These are phyloP conservation scores for Xylaria curta DNA, from an alignment of 495 filamentous ascomycete genomes.

Conservation along the genomic window DNA sequence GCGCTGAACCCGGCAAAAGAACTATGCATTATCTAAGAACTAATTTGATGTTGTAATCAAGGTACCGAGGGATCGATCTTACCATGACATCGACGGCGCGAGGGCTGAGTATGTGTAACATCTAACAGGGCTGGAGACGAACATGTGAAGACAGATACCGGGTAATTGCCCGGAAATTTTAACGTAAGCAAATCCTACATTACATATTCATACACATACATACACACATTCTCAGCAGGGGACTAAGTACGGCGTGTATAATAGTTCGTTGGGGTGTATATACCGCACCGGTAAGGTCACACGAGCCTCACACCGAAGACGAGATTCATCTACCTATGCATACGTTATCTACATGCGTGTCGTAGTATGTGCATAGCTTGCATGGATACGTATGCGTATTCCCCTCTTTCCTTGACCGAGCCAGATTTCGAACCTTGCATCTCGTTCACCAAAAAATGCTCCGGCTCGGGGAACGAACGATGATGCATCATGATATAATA, in stretches of 20 bases:
- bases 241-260: neutral
- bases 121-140: neutral
- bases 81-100: neutral
- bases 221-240: neutral
- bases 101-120: conserved; percentile 16
- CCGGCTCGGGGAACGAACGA: neutral
- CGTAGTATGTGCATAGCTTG: neutral
- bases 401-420: conserved; percentile 6
- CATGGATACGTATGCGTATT: neutral
- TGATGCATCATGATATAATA: conserved; percentile 13
- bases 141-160: conserved; percentile 5
- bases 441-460: neutral
- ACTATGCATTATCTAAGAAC: neutral
- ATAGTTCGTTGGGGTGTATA: neutral
- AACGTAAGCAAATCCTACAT: conserved; percentile 13
- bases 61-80: neutral
- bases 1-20: conserved; percentile 1
- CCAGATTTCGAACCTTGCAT: neutral
- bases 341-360: conserved; percentile 1
- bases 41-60: neutral
- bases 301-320: conserved; percentile 25
- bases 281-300: conserved; percentile 16
- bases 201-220: neutral
- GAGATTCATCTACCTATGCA: conserved; percentile 9
- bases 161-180: conserved; percentile 15